A percentile compares a stretch with the other conserved stretches of the same genome.
phyloP scores from a whole-genome alignment of 768 basidiomycete species.

The Xerocomellus amylosporus region DNA sequence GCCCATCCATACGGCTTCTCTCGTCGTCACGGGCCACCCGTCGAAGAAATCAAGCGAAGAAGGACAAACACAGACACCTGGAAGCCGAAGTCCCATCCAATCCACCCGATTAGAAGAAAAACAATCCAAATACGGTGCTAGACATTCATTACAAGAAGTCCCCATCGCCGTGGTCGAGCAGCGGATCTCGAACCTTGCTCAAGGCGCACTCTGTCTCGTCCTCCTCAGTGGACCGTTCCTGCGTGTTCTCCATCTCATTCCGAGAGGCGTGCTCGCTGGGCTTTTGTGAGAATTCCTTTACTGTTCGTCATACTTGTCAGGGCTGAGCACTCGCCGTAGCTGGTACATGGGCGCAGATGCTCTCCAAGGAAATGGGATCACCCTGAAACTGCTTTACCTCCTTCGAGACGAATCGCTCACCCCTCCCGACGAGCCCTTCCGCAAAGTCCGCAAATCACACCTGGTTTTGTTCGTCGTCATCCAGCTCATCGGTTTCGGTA shows the following conservation, averaged over 20 bases:
- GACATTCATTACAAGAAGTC: slow-evolving; percentile 40
- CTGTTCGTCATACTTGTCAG: background rate
- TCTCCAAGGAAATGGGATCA: slow-evolving; percentile 78
- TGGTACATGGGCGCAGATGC: slow-evolving; percentile 94
- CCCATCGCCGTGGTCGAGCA: slow-evolving; percentile 85
- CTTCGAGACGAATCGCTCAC: slow-evolving; percentile 68
- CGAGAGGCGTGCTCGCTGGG: slow-evolving; percentile 80
- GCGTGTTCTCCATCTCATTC: slow-evolving; percentile 74
- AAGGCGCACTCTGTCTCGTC: slow-evolving; percentile 76
- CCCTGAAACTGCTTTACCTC: slow-evolving; percentile 75
- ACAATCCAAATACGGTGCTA: slow-evolving; percentile 8
- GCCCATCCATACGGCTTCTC: slow-evolving; percentile 86
- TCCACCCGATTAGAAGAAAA: slow-evolving; percentile 23
- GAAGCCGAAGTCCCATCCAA: background rate
- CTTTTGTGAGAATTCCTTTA: slow-evolving; percentile 57
- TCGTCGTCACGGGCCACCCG: slow-evolving; percentile 62
- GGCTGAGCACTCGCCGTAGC: slow-evolving; percentile 33
- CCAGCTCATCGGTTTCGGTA: slow-evolving; percentile 81
- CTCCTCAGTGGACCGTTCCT: slow-evolving; percentile 81
- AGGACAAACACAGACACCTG: slow-evolving; percentile 20
- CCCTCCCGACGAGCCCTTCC: slow-evolving; percentile 62
- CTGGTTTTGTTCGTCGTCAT: slow-evolving; percentile 69
- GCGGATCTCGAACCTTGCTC: slow-evolving; percentile 85
- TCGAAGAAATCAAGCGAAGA: slow-evolving; percentile 38
- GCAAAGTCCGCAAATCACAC: slow-evolving; percentile 68